Percentiles rank a stretch among this genome's conserved stretches.
These are phyloP conservation scores for Platismatia glauca DNA, from an alignment of 495 filamentous ascomycete species.

Conservation along the genomic window DNA sequence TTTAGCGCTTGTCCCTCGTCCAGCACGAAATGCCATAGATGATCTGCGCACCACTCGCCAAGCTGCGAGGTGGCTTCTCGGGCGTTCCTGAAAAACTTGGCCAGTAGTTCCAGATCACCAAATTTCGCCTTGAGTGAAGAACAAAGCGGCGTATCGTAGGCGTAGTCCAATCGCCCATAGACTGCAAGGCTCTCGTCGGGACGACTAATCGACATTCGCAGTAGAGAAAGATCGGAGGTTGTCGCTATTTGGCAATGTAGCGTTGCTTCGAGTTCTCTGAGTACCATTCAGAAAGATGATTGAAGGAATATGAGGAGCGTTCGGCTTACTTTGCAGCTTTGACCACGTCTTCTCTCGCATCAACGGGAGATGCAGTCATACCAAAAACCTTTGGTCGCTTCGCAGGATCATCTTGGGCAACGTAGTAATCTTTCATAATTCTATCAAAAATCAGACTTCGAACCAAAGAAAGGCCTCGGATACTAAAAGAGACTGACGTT, in stretches of 20 bases:
- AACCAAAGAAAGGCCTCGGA: not conserved
- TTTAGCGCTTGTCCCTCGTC: constrained; percentile 52
- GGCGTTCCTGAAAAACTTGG: constrained; percentile 49
- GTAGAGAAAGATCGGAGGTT: constrained; percentile 52
- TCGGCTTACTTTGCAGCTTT: constrained; percentile 50
- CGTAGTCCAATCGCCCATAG: constrained; percentile 44
- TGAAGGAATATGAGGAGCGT: not conserved
- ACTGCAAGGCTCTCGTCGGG: constrained; percentile 52
- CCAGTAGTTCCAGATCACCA: constrained; percentile 48
- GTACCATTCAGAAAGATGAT: constrained; percentile 14
- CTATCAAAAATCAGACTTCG: constrained; percentile 27
- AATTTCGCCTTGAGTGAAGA: constrained; percentile 45
- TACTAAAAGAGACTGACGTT: constrained; percentile 33
- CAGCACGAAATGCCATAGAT: constrained; percentile 66
- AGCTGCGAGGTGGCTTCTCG: constrained; percentile 55
- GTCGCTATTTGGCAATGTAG: constrained; percentile 80
- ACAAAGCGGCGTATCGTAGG: constrained; percentile 58
- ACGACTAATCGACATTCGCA: constrained; percentile 49
- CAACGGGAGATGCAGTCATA: constrained; percentile 97
- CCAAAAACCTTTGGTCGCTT: constrained; percentile 76
- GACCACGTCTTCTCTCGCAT: constrained; percentile 62
- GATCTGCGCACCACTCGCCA: constrained; percentile 81
- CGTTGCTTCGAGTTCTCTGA: constrained; percentile 63
- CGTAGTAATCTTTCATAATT: constrained; percentile 84
- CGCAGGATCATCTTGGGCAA: constrained; percentile 32